Conservation (phyloP, 2,329 filamentous ascomycete species). For the Gremmenia infestans region DNA sequence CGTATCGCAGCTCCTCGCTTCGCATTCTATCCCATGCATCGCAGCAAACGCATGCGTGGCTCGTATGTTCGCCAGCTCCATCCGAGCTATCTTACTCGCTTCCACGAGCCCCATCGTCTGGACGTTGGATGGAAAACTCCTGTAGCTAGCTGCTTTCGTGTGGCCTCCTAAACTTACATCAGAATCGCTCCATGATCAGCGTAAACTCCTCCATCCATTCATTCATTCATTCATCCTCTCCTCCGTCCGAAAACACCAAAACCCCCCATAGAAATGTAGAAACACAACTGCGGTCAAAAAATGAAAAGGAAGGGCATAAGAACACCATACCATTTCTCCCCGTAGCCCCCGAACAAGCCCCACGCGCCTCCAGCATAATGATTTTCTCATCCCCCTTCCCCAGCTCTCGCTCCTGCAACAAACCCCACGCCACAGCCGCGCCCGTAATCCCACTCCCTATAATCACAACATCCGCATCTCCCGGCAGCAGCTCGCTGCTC, state of each 20-base stretch:
- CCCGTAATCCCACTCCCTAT: slow-evolving; percentile 26
- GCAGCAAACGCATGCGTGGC: slow-evolving; percentile 51
- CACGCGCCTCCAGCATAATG: slow-evolving; percentile 34
- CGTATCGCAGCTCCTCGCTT: slow-evolving; percentile 34
- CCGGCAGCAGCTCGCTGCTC: slow-evolving; percentile 18
- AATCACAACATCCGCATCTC: slow-evolving; percentile 15
- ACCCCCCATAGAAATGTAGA: no score
- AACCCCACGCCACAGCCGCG: slow-evolving; percentile 17
- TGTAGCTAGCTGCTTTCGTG: slow-evolving; percentile 30
- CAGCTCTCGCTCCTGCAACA: slow-evolving; percentile 21
- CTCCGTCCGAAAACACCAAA: no score
- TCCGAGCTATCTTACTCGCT: slow-evolving; percentile 33
- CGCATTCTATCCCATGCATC: slow-evolving; percentile 44
- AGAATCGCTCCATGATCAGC: no score
- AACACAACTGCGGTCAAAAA: no score
- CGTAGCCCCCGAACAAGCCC: slow-evolving; percentile 33
- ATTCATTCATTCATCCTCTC: no score
- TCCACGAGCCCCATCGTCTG: slow-evolving; percentile 7
- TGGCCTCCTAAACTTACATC: slow-evolving; percentile 27
- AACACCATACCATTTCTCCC: slow-evolving; percentile 31
- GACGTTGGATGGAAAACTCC: slow-evolving; percentile 23
- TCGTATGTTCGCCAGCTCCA: slow-evolving; percentile 49
- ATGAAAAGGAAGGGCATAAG: no score
- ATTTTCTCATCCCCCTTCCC: slow-evolving; percentile 14
- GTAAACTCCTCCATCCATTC: no score